These are phyloP conservation scores for Peronospora farinosa DNA, from an alignment of 352 stramenopile genomes.

Conservation along the genomic window DNA sequence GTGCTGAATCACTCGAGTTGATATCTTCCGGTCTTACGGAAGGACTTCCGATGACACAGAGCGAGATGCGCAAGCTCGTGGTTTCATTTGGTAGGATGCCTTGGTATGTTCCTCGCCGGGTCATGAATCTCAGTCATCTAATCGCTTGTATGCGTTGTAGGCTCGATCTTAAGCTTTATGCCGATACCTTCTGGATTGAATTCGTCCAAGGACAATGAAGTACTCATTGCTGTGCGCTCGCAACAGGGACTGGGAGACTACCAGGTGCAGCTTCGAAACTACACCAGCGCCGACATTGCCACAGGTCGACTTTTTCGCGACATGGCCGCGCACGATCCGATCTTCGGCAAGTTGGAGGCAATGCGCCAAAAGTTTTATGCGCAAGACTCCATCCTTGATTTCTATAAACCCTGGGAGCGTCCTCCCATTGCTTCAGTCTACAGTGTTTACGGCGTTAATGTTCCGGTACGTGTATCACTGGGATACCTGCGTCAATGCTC, in stretches of 20 bases:
- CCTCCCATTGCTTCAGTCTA: constrained; percentile 73
- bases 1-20: constrained; percentile 61
- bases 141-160: constrained; percentile 17
- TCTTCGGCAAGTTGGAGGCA: constrained; percentile 56
- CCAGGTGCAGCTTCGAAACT: constrained; percentile 35
- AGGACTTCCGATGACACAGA: constrained; percentile 57
- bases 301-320: constrained; percentile 65
- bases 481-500: not conserved
- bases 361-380: constrained; percentile 61
- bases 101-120: not conserved
- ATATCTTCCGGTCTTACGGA: constrained; percentile 57
- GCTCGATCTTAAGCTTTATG: constrained; percentile 66
- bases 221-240: constrained; percentile 45
- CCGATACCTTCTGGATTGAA: constrained; percentile 50
- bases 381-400: constrained; percentile 57
- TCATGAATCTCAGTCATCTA: not conserved
- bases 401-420: constrained; percentile 51
- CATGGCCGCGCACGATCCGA: constrained; percentile 52
- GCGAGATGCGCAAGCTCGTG: constrained; percentile 62
- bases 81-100: constrained; percentile 51
- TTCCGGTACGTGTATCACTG: constrained; percentile 35
- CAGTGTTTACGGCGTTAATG: constrained; percentile 69
- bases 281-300: constrained; percentile 61
- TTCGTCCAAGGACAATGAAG: constrained; percentile 47
- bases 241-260: constrained; percentile 22